Evolutionary conservation across 2,329 filamentous ascomycete species (phyloP).

Genomic region (Aspergillus sp.): DNA sequence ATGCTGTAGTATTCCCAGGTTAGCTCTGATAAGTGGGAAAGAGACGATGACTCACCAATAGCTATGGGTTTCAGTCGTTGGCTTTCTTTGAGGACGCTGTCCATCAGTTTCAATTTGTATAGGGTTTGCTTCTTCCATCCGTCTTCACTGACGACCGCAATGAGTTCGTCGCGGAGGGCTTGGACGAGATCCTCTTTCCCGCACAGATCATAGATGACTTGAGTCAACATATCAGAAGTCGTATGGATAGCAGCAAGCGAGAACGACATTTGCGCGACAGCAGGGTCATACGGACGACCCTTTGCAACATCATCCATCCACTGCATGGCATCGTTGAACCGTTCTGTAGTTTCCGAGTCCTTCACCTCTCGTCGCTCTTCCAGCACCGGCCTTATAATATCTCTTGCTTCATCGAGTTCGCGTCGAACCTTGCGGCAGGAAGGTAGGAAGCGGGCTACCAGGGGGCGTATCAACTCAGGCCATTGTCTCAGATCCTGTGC

Average conservation of each 20-base stretch:
- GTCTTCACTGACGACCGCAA: too few relatives aligned
- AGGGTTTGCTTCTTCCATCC: constrained; percentile 14
- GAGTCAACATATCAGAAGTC: constrained; percentile 22
- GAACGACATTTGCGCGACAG: background rate
- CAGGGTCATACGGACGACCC: too few relatives aligned
- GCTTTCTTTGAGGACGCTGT: constrained; percentile 45
- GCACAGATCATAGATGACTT: constrained; percentile 23
- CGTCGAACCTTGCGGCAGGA: background rate
- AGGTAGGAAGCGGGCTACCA: constrained; percentile 6
- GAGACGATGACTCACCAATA: too few relatives aligned
- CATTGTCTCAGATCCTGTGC: constrained; percentile 16
- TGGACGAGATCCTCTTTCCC: background rate
- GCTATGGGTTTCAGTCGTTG: constrained; percentile 31
- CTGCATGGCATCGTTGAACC: too few relatives aligned
- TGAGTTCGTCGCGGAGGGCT: too few relatives aligned
- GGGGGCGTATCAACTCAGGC: background rate
- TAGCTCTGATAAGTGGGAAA: too few relatives aligned
- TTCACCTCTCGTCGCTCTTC: too few relatives aligned
- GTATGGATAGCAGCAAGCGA: constrained; percentile 25
- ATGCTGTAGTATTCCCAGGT: too few relatives aligned
- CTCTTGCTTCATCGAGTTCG: background rate
- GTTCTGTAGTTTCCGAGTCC: too few relatives aligned
- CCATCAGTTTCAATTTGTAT: constrained; percentile 42
- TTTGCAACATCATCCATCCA: too few relatives aligned
- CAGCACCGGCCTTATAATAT: too few relatives aligned